Percentiles rank a stretch among this genome's conserved stretches.
Conservation (phyloP, 148 eudicot genomes). For the Vaccinium myrtillus region DNA sequence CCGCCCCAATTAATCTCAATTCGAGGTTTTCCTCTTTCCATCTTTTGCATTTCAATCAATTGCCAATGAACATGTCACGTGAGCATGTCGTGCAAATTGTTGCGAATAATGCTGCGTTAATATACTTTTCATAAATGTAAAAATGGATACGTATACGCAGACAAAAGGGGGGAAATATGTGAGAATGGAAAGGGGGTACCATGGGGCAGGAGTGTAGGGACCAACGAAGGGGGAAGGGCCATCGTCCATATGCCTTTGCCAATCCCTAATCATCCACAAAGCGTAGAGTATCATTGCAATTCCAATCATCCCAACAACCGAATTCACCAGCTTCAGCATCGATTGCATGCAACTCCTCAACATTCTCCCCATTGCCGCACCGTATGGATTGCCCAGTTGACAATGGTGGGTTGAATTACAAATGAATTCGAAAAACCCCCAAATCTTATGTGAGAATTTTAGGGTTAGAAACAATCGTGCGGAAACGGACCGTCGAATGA, state of each 20-base stretch:
- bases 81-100: no score
- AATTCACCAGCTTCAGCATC: conserved; percentile 62
- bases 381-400: background rate
- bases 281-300: conserved; percentile 61
- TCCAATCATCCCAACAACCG: conserved; percentile 57
- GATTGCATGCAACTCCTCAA: conserved; percentile 61
- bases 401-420: background rate
- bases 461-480: background rate
- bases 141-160: background rate
- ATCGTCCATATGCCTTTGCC: conserved; percentile 42
- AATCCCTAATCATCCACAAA: conserved; percentile 69
- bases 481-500: background rate
- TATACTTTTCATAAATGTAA: background rate
- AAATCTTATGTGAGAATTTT: background rate
- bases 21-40: no score
- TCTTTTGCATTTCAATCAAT: no score
- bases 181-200: conserved; percentile 22
- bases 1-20: no score
- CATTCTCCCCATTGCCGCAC: conserved; percentile 40
- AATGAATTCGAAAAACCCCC: background rate
- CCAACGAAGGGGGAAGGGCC: conserved; percentile 24
- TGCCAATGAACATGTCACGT: no score
- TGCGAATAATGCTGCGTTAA: no score
- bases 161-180: conserved; percentile 5
- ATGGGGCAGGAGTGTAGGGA: conserved; percentile 40